A percentile compares a stretch with the other conserved stretches of the same genome.
These are phyloP conservation scores for Aspergillus fructus DNA, from an alignment of 2,329 filamentous ascomycete genomes.

Conservation along the genomic window DNA sequence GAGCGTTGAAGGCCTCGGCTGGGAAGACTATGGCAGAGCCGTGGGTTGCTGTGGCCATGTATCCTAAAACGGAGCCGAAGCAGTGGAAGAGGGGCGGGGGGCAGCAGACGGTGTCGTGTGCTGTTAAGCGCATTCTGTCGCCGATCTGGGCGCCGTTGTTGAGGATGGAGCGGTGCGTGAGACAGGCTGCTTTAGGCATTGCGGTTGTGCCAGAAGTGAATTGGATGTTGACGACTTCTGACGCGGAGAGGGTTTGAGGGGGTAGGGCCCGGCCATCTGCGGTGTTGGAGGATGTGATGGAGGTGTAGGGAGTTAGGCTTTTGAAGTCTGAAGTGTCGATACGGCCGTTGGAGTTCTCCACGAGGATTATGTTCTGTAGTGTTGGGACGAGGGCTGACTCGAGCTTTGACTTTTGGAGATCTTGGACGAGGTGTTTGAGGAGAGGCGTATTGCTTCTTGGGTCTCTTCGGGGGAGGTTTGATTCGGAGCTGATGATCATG, in stretches of 20 bases:
- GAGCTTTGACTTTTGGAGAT: slow-evolving; percentile 45
- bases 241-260: slow-evolving; percentile 52
- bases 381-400: slow-evolving; percentile 64
- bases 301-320: slow-evolving; percentile 49
- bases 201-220: slow-evolving; percentile 97
- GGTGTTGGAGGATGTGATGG: slow-evolving; percentile 45
- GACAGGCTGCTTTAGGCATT: slow-evolving; percentile 84
- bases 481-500: slow-evolving; percentile 82
- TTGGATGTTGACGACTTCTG: slow-evolving; percentile 87
- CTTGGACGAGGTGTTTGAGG: slow-evolving; percentile 54
- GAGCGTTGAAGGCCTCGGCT: slow-evolving; percentile 79
- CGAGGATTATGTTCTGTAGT: slow-evolving; percentile 68
- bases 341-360: slow-evolving; percentile 70
- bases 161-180: slow-evolving; percentile 80
- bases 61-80: slow-evolving; percentile 89
- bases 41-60: slow-evolving; percentile 89
- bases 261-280: slow-evolving; percentile 43
- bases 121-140: slow-evolving; percentile 75
- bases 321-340: slow-evolving; percentile 47
- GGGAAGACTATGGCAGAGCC: slow-evolving; percentile 81
- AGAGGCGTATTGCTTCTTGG: slow-evolving; percentile 61
- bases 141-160: slow-evolving; percentile 91
- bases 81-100: slow-evolving; percentile 65
- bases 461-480: slow-evolving; percentile 69
- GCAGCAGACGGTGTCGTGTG: slow-evolving; percentile 67